Base-by-base conservation (phyloP, 768 basidiomycete genomes). In the Pleurotus salmoneostramineus region DNA sequence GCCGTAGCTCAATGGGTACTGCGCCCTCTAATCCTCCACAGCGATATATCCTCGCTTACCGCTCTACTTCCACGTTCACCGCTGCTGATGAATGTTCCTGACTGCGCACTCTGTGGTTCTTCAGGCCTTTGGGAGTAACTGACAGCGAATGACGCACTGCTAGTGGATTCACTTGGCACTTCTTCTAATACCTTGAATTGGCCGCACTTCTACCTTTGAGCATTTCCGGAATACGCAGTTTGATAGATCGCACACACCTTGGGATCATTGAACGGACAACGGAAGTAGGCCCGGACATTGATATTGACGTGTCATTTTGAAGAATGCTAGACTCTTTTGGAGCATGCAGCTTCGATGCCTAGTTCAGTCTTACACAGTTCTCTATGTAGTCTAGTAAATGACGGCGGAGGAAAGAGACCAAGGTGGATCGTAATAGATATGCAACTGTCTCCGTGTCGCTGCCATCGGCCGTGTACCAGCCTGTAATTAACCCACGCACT, bases 31-130 rank as follows among this genome's bases (percentile, higher is more conserved):
- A 8, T n/a, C 17, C 17, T 7, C 11, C 17, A 15, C 44, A n/a
- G 31, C 52, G 11, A 31, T n/a, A 54, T 54, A 15, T 54, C 52
- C 37, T 54, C 52, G 52, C 37, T 54, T 15, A 42, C 52, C 52
- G 52, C 52, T 54, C 52, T 54, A 54, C 52, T 54, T 54, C 52
- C 52, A 54, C 52, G 37, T 54, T 17, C 36, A 54, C 52, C 52
- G 50, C 50, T 37, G 36, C 14, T 51, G 50, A 51, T 32, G 33
- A 11, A 15, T 33, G 52, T 54, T 54, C 52, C 52, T 54, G 52
- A 54, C 52, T 54, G 52, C 52, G 52, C 52, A 54, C 36, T 15
- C 12, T 36, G 31, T 36, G 27, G 37, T 54, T 54, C 35, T 54
- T 17, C 27, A 31, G 21, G 36, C 21, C 36, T 51, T 35, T 51